These are phyloP conservation scores for Aspergillus calidoustus DNA, from an alignment of 2,329 filamentous ascomycete genomes.

Conservation along the genomic window DNA sequence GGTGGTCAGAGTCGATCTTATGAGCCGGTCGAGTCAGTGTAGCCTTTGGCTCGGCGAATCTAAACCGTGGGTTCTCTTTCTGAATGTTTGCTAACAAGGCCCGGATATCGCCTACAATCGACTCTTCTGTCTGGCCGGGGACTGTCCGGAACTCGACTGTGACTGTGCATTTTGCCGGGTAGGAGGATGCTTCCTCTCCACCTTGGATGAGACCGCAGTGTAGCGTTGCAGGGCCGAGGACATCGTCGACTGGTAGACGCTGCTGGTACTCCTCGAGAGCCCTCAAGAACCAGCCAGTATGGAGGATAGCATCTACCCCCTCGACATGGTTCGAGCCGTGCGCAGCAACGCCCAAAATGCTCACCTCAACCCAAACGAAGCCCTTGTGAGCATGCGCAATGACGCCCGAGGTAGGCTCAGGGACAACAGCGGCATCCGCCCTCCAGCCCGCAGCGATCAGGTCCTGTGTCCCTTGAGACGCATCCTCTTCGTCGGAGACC, in stretches of 20 bases:
- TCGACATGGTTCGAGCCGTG: slow-evolving; percentile 45
- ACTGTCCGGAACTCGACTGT: slow-evolving; percentile 57
- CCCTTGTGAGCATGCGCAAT: slow-evolving; percentile 55
- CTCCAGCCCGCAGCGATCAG: slow-evolving; percentile 57
- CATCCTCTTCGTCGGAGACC: slow-evolving; percentile 59
- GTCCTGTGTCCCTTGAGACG: slow-evolving; percentile 57
- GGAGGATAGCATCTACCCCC: slow-evolving; percentile 57
- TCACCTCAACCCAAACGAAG: slow-evolving; percentile 47
- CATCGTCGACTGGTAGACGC: slow-evolving; percentile 40
- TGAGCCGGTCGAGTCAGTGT: slow-evolving; percentile 52
- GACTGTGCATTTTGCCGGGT: slow-evolving; percentile 55
- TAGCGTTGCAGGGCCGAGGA: slow-evolving; percentile 47
- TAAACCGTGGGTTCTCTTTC: slow-evolving; percentile 43
- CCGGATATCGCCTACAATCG: slow-evolving; percentile 45
- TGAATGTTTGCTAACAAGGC: slow-evolving; percentile 41
- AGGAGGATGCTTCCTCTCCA: slow-evolving; percentile 58
- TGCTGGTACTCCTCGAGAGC: slow-evolving; percentile 51
- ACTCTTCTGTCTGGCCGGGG: slow-evolving; percentile 46
- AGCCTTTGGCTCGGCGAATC: slow-evolving; percentile 43
- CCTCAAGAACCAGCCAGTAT: slow-evolving; percentile 53
- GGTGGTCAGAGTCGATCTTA: slow-evolving; percentile 46
- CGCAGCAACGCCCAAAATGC: slow-evolving; percentile 41
- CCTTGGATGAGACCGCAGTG: slow-evolving; percentile 57
- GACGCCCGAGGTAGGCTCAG: slow-evolving; percentile 54
- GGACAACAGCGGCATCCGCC: slow-evolving; percentile 57